Evolutionary conservation across 768 basidiomycete genomes (phyloP).

Genomic region (Trametes cingulata): DNA sequence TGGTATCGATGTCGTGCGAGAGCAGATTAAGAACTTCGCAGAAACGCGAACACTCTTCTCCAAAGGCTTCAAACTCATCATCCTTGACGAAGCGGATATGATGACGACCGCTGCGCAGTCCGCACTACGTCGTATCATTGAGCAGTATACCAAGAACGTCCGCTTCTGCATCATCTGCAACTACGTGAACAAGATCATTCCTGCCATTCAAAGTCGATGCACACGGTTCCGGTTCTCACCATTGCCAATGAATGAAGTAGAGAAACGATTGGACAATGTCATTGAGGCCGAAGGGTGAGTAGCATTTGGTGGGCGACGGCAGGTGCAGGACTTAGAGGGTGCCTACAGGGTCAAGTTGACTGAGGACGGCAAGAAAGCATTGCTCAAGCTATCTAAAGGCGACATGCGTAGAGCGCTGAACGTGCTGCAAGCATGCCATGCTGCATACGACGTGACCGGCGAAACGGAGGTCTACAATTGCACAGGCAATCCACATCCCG

Average conservation of each 20-base stretch:
- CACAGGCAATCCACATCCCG: conserved; percentile 94
- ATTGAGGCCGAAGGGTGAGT: conserved; percentile 83
- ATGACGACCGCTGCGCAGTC: conserved; percentile 99
- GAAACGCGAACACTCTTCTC: conserved; percentile 90
- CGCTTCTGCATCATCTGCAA: conserved; percentile 99
- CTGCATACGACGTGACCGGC: conserved; percentile 86
- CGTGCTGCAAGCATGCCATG: conserved; percentile 96
- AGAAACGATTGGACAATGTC: conserved; percentile 76
- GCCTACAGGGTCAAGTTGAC: conserved; percentile 76
- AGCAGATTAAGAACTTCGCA: conserved; percentile 98
- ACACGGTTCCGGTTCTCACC: conserved; percentile 98
- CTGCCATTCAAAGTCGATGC: conserved; percentile 98
- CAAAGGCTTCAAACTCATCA: conserved; percentile 95
- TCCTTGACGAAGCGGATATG: conserved; percentile 99
- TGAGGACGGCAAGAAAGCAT: conserved; percentile 81
- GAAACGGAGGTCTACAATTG: conserved; percentile 95
- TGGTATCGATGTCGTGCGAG: conserved; percentile 97
- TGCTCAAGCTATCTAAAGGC: conserved; percentile 92
- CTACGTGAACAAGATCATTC: conserved; percentile 98
- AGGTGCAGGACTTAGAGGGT: conserved; percentile 1
- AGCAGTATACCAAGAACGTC: conserved; percentile 98
- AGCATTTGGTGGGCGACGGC: neutral
- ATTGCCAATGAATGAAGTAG: conserved; percentile 80
- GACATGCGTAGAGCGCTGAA: conserved; percentile 98
- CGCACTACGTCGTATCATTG: conserved; percentile 94